These are phyloP conservation scores for Wickerhamiella australiensis DNA, from an alignment of 805 yeast genomes.

Conservation along the genomic window DNA sequence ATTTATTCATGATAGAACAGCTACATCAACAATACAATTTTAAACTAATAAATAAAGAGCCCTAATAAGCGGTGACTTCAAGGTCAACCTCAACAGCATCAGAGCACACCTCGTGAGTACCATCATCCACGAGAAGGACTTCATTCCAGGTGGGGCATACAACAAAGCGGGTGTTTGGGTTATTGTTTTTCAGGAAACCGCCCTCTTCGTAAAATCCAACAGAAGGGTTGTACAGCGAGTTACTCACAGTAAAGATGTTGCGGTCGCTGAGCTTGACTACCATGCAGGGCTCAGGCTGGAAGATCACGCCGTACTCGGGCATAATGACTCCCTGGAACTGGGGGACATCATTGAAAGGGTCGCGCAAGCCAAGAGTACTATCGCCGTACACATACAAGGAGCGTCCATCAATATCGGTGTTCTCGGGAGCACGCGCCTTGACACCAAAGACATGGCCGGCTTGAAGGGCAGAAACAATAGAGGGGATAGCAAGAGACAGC, in stretches of 20 bases:
- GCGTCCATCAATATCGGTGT: constrained; percentile 15
- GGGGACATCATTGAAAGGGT: constrained; percentile 19
- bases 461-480: not conserved
- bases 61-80: constrained; percentile 11
- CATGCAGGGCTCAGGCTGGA: constrained; percentile 24
- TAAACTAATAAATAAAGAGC: not conserved
- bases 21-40: not conserved
- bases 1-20: not conserved
- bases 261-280: constrained; percentile 20
- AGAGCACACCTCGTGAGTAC: constrained; percentile 15
- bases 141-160: constrained; percentile 24
- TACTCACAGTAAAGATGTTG: constrained; percentile 19
- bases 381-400: constrained; percentile 21
- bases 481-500: not conserved
- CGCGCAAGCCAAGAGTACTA: constrained; percentile 20
- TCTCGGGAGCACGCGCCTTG: constrained; percentile 15
- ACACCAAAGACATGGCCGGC: constrained; percentile 24
- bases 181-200: constrained; percentile 14
- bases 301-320: constrained; percentile 21
- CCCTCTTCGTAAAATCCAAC: constrained; percentile 17
- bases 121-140: constrained; percentile 17
- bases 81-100: constrained; percentile 21
- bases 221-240: constrained; percentile 20
- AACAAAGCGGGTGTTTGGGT: constrained; percentile 13
- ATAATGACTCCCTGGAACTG: constrained; percentile 21